A percentile compares a stretch with the other conserved stretches of the same genome.
These are phyloP conservation scores for Trebouxiophyceae sp. DNA, from an alignment of 163 green algal species.

Conservation along the genomic window DNA sequence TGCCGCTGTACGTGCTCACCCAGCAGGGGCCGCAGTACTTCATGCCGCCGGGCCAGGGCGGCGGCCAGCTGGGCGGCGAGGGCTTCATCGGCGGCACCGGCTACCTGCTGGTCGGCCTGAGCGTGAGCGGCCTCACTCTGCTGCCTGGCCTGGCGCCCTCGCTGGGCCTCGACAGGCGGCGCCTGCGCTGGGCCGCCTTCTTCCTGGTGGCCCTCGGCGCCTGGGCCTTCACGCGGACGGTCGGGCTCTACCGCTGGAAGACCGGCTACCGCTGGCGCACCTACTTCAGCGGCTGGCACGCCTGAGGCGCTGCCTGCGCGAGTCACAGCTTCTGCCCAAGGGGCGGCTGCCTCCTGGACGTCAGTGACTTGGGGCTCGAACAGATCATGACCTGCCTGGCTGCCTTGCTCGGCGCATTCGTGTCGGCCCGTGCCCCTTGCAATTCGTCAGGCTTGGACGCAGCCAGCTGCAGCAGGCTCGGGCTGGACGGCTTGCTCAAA, in stretches of 20 bases:
- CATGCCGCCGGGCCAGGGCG: conserved; percentile 29
- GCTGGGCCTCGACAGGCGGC: background rate
- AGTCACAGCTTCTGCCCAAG: too few species aligned
- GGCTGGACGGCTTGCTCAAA: too few species aligned
- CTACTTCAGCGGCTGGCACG: too few species aligned
- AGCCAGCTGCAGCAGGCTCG: too few species aligned
- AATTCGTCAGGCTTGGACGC: too few species aligned
- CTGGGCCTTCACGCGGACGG: conserved; percentile 6
- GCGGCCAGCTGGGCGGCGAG: conserved; percentile 64
- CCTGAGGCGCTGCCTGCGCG: too few species aligned
- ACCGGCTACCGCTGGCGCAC: conserved; percentile 16
- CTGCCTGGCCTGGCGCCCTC: background rate
- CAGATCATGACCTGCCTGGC: too few species aligned
- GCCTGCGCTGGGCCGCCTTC: background rate
- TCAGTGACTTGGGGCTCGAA: too few species aligned
- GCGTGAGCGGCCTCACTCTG: background rate
- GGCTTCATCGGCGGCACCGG: conserved; percentile 68
- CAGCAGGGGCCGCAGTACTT: conserved; percentile 18
- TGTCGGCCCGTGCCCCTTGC: too few species aligned
- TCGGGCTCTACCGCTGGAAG: conserved; percentile 21
- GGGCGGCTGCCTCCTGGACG: too few species aligned
- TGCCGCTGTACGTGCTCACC: conserved; percentile 45
- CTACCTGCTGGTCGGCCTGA: conserved; percentile 12
- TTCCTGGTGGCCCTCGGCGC: background rate
- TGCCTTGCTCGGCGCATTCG: too few species aligned